These are phyloP conservation scores for Thalassiosira gravida DNA, from an alignment of 352 stramenopile genomes.

Conservation along the genomic window DNA sequence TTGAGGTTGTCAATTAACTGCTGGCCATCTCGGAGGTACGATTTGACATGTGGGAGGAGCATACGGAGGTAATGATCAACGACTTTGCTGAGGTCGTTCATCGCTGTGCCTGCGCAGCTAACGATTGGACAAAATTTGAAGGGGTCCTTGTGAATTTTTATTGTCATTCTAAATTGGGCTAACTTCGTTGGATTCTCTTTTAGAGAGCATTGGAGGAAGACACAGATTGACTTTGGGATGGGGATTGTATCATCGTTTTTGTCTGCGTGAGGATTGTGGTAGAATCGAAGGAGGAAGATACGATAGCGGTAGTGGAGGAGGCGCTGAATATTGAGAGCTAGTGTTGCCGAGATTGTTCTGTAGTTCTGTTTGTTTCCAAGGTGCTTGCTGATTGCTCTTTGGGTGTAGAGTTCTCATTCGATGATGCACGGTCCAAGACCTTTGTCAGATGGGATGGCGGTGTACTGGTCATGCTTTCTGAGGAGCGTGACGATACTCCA, in stretches of 20 bases:
- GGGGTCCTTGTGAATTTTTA: conserved; percentile 31
- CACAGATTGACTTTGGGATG: not conserved
- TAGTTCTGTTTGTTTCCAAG: not conserved
- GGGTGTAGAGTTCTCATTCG: conserved; percentile 13
- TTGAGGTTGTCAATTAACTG: not conserved
- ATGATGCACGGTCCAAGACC: conserved; percentile 34
- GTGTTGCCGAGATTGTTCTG: not conserved
- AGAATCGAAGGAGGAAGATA: not conserved
- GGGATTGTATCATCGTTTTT: not conserved
- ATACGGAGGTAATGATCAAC: conserved; percentile 1
- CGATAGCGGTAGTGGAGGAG: not conserved
- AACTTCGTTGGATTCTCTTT: conserved; percentile 1
- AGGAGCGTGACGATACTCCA: not conserved
- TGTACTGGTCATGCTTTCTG: conserved; percentile 23
- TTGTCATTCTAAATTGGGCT: conserved; percentile 18
- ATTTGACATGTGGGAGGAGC: no score
- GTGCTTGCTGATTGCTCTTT: conserved; percentile 6
- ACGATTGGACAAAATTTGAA: conserved; percentile 26
- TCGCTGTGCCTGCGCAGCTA: conserved; percentile 8
- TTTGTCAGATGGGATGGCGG: conserved; percentile 33
- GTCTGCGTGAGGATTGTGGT: not conserved
- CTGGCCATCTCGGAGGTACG: conserved; percentile 15
- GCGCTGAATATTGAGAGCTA: not conserved
- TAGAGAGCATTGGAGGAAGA: not conserved
- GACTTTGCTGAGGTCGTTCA: conserved; percentile 10